These are phyloP conservation scores for Trametes cinnabarina DNA, from an alignment of 768 basidiomycete species.

Conservation along the genomic window DNA sequence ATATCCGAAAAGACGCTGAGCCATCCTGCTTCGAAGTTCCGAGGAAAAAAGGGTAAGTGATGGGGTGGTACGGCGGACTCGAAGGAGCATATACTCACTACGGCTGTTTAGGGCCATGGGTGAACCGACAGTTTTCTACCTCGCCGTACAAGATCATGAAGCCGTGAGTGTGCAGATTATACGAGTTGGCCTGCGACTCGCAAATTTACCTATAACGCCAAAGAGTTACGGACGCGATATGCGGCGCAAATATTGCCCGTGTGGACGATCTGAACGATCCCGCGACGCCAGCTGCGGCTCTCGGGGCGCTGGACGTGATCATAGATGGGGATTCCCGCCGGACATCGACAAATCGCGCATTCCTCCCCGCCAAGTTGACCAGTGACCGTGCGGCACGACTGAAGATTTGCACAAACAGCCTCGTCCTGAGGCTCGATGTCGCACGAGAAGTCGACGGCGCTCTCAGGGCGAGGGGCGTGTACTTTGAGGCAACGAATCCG, in stretches of 20 bases:
- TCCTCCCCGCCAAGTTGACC: constrained; percentile 15
- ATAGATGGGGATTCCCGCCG: constrained; percentile 16
- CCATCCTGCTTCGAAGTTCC: background rate
- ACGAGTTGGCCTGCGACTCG: too few species aligned
- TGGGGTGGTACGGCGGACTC: too few species aligned
- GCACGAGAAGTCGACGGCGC: background rate
- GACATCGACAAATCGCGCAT: constrained; percentile 22
- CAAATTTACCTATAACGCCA: background rate
- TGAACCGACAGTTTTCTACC: constrained; percentile 3
- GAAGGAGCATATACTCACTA: too few species aligned
- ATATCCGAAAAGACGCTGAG: constrained; percentile 29
- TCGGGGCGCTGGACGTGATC: constrained; percentile 17
- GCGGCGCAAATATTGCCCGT: constrained; percentile 11
- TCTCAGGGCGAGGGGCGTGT: background rate
- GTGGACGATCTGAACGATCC: constrained; percentile 22
- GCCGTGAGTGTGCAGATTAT: background rate
- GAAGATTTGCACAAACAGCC: constrained; percentile 22
- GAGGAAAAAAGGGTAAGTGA: background rate
- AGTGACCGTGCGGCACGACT: constrained; percentile 8
- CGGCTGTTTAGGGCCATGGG: constrained; percentile 6
- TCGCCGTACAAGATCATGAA: background rate
- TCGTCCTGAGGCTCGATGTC: constrained; percentile 1
- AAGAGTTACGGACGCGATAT: constrained; percentile 10
- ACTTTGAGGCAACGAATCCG: constrained; percentile 2
- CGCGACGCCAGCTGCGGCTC: constrained; percentile 9